Base-by-base conservation (phyloP, 177 flowering plant genomes). In the Vitis hybrid region DNA sequence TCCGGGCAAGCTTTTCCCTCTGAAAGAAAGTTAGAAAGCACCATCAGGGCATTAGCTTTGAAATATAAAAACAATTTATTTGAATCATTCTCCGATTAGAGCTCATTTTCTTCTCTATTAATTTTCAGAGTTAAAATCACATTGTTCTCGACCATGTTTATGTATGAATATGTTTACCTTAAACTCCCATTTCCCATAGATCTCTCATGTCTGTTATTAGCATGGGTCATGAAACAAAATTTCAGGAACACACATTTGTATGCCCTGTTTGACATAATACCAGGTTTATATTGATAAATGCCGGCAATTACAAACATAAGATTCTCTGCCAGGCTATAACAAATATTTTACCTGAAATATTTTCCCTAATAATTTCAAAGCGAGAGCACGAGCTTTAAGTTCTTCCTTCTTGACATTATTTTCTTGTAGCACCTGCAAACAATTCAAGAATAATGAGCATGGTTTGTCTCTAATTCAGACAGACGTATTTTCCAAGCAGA, bases 341-440 rank as follows among this genome's bases (percentile, higher is more conserved):
- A 69, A 32, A 62, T n/a, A 61, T 12, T 20, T 64, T 73, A 91
- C 92, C 96, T 91, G 91, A 79, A 95, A 95, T 61, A 84, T 78
- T 71, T 86, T 92, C 63, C 99, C 99, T 9, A 91, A 83, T 52
- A 82, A 69, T 76, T 90, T 91, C 66, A 95, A 80, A 59, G 92
- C 96, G 20, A 70, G 12, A 2, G 98, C 97, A 18, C 97, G 90
- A 68, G 87, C 81, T 82, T 81, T 92, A 64, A 90, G 92, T 61
- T 91, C 99, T 65, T 95, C 98, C 79, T 85, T 95, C 77, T 69
- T 89, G 8, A 85, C 80, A 75, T 82, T 75, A 61, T 64, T 89
- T 78, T 91, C 98, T 58, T 76, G 86, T 21, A 95, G 82, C 66
- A 92, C 93, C 97, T 95, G 77, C 77, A 80, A 59, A 71, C 15